Evolutionary conservation across 192 early-diverging fungal species (phyloP).

Genomic region (Gonapodya prolifera): DNA sequence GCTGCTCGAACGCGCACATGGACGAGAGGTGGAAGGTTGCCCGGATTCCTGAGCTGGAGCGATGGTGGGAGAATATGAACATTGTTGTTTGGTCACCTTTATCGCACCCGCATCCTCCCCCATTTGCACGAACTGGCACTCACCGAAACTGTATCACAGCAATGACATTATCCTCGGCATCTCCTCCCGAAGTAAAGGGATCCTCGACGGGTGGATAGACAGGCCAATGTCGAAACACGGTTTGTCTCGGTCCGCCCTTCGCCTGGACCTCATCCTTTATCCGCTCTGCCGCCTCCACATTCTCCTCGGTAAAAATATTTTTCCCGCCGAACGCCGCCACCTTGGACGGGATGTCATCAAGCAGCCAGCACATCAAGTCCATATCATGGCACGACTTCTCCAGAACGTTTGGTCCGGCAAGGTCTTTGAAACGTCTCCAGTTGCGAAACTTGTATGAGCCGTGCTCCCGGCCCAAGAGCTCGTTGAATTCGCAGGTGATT

Average conservation of each 20-base stretch:
- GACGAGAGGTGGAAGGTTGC: background rate
- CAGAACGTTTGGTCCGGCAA: background rate
- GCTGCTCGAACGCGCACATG: background rate
- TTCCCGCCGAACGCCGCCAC: background rate
- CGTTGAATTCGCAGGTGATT: background rate
- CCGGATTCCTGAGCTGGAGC: background rate
- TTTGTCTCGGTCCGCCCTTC: background rate
- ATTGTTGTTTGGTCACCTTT: too few species aligned
- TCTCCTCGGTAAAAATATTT: background rate
- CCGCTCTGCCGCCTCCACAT: background rate
- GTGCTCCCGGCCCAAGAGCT: background rate
- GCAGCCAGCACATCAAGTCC: background rate
- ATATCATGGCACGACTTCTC: background rate
- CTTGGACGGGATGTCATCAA: background rate
- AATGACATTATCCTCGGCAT: background rate
- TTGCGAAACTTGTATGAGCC: background rate
- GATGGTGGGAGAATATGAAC: too few species aligned
- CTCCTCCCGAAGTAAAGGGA: background rate
- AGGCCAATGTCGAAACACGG: background rate
- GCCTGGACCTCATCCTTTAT: background rate
- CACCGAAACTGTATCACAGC: background rate
- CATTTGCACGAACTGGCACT: background rate
- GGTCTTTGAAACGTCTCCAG: background rate
- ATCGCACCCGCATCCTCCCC: too few species aligned
- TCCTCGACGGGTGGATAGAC: background rate